Evolutionary conservation across 2,329 filamentous ascomycete species (phyloP), one percentile per base, ranked within the genome.

Genomic region (Apiospora marii): DNA sequence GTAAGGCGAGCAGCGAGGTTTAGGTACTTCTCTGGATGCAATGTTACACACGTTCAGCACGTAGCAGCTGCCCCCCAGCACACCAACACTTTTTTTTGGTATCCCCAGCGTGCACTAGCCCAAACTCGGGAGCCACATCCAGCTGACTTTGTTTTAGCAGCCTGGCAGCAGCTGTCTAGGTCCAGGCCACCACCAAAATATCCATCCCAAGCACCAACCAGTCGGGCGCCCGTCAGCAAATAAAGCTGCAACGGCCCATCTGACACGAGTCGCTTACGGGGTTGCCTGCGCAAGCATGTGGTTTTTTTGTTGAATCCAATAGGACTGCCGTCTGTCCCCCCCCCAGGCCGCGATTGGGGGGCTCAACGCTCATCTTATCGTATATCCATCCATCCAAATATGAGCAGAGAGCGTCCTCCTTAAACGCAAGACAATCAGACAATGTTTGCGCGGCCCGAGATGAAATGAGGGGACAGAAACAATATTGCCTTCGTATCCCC

Each of bases 271-370:
- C 58, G 34, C 30, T 34, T 37, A 61, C 53, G 30, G 34, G 58
- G 53, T 41, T 41, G 58, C 34, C 58, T 64, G 58, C 58, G 58
- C 58, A 41, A 64, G 58, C 58, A 64, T 64, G 58, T 64, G 19
- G 53, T 64, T 37, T 41, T 58, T 64, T 64, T 64, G 58, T 64
- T 64, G 58, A 64, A 64, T 16, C 58, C 58, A 64, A 64, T 64
- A 41, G 58, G 34, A 41, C 34, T 41, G 22, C 7, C 30, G 5
- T 41, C 34, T 22, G 27, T 61, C 12, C 34, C 58, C 58, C 58
- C 58, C 58, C 58, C 58, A 64, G 58, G 30, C 58, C 34, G 34
- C 34, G 34, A 64, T 30, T 30, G 19, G 34, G 51, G 58, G 58
- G 34, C 58, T 64, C 58, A 64, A 64, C 34, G 58, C 58, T 41